phyloP scores from a whole-genome alignment of 2,329 filamentous ascomycete species.

The Trematosphaeria pertusa region DNA sequence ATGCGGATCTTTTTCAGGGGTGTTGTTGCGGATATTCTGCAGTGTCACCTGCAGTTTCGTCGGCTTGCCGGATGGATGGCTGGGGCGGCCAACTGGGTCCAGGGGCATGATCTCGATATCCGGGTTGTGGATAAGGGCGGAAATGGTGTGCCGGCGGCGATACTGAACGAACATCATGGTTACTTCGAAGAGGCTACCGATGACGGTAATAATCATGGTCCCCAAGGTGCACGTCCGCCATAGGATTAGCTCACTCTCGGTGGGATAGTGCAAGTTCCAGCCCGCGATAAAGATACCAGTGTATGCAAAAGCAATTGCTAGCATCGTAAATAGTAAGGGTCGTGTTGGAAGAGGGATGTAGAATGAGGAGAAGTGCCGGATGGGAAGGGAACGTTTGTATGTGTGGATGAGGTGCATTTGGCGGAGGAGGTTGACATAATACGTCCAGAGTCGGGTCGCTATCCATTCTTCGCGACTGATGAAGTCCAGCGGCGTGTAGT shows the following conservation, averaged over 20 bases:
- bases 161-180: slow-evolving; percentile 3
- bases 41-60: slow-evolving; percentile 7
- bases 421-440: slow-evolving; percentile 1
- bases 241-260: slow-evolving; percentile 4
- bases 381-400: neutral
- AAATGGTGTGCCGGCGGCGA: neutral
- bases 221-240: slow-evolving; percentile 13
- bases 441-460: neutral
- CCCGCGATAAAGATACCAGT: slow-evolving; percentile 9
- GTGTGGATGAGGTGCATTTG: neutral
- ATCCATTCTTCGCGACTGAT: slow-evolving; percentile 9
- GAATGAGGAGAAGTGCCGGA: neutral
- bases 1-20: slow-evolving; percentile 11
- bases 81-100: no score
- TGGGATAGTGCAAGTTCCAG: slow-evolving; percentile 18
- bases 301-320: neutral
- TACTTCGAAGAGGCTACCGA: slow-evolving; percentile 13
- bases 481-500: slow-evolving; percentile 17
- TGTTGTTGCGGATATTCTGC: slow-evolving; percentile 12
- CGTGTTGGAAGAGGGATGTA: neutral
- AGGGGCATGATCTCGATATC: neutral
- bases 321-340: neutral
- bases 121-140: neutral
- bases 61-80: no score
- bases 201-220: slow-evolving; percentile 6